phyloP scores from a whole-genome alignment of 306 rosid genomes.

The Cajanus cajan region DNA sequence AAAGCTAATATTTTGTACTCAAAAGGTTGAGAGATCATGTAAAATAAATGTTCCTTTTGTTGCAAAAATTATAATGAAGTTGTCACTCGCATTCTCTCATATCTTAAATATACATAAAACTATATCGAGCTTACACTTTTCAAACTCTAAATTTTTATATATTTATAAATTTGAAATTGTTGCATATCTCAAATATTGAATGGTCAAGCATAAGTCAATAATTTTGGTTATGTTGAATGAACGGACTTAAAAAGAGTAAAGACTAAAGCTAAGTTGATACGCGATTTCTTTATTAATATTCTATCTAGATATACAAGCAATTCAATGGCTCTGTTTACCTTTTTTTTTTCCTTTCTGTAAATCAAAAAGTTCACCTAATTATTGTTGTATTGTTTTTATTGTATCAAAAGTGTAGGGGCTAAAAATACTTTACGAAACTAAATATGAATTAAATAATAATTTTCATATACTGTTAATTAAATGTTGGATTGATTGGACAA shows the following conservation, averaged over 20 bases:
- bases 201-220: background rate
- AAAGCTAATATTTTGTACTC: background rate
- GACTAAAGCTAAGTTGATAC: background rate
- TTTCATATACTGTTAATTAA: background rate
- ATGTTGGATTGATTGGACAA: background rate
- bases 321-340: background rate
- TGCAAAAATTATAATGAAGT: background rate
- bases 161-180: background rate
- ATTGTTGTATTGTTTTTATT: background rate
- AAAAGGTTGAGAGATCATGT: background rate
- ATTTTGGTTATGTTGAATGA: background rate
- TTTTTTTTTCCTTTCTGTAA: background rate
- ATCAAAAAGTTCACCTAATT: background rate
- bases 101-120: background rate
- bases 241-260: background rate
- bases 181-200: background rate
- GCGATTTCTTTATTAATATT: background rate
- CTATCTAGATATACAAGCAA: background rate
- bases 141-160: background rate
- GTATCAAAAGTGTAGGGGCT: background rate
- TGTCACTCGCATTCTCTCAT: background rate
- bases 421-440: background rate
- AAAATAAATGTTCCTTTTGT: conserved; percentile 8
- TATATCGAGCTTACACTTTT: background rate
- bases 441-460: conserved; percentile 11